Percentiles rank a stretch among this genome's conserved stretches.
Conservation (phyloP, 192 early-diverging fungal species). For the Umbelopsis isabellina region DNA sequence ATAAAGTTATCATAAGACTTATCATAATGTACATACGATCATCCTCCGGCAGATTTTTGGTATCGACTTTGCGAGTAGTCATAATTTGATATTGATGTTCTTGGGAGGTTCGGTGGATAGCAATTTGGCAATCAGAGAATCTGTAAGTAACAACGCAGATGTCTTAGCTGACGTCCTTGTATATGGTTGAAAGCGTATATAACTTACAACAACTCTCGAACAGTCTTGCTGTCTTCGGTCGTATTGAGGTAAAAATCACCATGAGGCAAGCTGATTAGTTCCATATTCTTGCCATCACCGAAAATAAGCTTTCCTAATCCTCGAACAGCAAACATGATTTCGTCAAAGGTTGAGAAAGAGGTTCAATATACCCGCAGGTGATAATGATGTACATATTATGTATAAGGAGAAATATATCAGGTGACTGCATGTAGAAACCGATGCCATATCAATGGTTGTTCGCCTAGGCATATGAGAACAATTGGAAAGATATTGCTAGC, state of each 20-base stretch:
- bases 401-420: too few species aligned
- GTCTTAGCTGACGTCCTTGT: too few species aligned
- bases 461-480: too few species aligned
- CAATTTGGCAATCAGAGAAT: conserved; percentile 69
- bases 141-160: too few species aligned
- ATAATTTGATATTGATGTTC: conserved; percentile 78
- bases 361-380: too few species aligned
- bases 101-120: conserved; percentile 67
- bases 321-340: conserved; percentile 57
- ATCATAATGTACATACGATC: too few species aligned
- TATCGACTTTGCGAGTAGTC: conserved; percentile 72
- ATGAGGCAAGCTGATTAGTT: conserved; percentile 48
- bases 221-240: conserved; percentile 39
- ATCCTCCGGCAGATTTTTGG: conserved; percentile 52
- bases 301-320: conserved; percentile 61
- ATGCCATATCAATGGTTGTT: too few species aligned
- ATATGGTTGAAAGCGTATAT: too few species aligned
- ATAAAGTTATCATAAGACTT: too few species aligned
- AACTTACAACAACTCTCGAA: conserved; percentile 34
- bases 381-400: too few species aligned
- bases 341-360: background rate
- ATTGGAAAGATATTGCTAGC: too few species aligned
- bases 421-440: too few species aligned
- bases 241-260: conserved; percentile 59
- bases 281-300: conserved; percentile 49